These are phyloP conservation scores for Puccinia hordei DNA, from an alignment of 1,284 basidiomycete genomes.

Conservation along the genomic window DNA sequence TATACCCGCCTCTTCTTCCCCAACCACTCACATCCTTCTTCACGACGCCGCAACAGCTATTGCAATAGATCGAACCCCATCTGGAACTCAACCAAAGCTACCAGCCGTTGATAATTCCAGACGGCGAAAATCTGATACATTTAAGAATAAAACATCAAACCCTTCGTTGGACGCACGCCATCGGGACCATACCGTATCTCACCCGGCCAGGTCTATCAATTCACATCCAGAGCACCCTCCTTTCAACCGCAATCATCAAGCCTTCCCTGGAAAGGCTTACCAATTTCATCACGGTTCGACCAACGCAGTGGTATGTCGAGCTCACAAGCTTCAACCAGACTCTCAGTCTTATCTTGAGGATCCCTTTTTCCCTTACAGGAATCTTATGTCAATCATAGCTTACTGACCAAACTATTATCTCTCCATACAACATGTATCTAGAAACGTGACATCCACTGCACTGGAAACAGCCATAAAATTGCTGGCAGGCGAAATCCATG, in stretches of 20 bases:
- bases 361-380: no score
- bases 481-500: neutral
- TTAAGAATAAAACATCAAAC: no score
- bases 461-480: neutral
- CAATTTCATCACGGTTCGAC: conserved; percentile 8
- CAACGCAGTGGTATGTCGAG: neutral
- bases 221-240: no score
- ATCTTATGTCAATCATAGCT: no score
- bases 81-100: neutral
- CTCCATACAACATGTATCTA: neutral
- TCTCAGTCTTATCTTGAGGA: neutral
- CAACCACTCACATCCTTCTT: neutral
- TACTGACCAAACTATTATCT: neutral
- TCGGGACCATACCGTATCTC: no score
- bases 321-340: neutral
- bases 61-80: neutral
- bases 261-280: conserved; percentile 9
- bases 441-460: neutral
- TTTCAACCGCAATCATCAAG: neutral
- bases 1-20: no score
- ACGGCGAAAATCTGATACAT: no score
- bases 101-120: no score
- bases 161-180: no score
- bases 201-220: no score
- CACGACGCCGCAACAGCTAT: neutral